Evolutionary conservation across 306 rosid genomes (phyloP), one percentile per base, ranked within the genome.

Genomic region (Fragaria iinumae): DNA sequence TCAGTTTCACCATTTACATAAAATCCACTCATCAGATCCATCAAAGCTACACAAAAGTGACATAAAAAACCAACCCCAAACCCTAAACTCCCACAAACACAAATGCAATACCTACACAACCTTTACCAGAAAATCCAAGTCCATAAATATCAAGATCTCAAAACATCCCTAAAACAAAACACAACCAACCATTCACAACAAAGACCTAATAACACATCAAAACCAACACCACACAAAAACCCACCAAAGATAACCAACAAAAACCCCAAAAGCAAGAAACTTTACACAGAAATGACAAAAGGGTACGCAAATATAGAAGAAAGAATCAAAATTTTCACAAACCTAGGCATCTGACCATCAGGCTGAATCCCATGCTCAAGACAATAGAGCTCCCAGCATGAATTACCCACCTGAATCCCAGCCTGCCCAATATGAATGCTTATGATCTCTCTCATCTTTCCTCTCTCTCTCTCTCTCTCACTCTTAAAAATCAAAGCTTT

Each of bases 351-450:
- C 88, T 84, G 85, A 17, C 98, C 98, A 16, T 95, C 98, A 3
- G 90, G 92, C 11, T 89, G 95, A 75, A 95, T 95, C 83, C 91
- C 98, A 89, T 95, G 98, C 67, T 95, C 98, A 52, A 95, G 98
- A 67, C 98, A 95, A 81, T 95, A 95, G n/a, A 95, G 98, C 82
- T 95, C 98, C 98, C 98, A 95, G 81, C 98, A 95, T 0, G 98
- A 95, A 69, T 95, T 95, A 0, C 98, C 98, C 16, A 95, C 98
- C 77, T 95, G 98, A 57, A 95, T 95, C 3, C 98, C 98, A 27
- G 98, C 98, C 41, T 95, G 98, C 27, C 98, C 98, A 6, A 95
- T 95, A 86, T 95, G 98, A 59, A 95, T 88, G 90, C 98, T 95
- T 55, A 95, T 95, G 4, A 95, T 92, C 73, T 95, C 98, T 43